Conservation (phyloP, 345 rosid genomes). For the Melaleuca alternifolia region DNA sequence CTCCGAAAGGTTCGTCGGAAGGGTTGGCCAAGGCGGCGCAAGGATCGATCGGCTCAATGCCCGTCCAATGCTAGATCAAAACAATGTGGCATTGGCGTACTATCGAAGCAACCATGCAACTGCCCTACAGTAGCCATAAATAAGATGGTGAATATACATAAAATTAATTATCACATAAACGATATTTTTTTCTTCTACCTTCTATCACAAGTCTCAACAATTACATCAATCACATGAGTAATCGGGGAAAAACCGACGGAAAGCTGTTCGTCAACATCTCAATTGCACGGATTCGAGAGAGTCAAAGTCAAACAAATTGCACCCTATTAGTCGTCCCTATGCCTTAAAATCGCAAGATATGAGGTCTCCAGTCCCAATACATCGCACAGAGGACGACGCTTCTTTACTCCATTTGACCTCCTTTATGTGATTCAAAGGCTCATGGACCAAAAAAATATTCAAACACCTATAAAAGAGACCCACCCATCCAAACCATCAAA, state of each 20-base stretch:
- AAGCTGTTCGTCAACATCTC: background rate
- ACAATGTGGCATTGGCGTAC: too few relatives aligned
- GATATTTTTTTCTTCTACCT: too few relatives aligned
- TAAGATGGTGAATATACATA: too few relatives aligned
- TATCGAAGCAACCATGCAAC: too few relatives aligned
- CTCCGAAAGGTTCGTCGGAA: too few relatives aligned
- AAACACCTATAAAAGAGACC: background rate
- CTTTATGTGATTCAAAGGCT: background rate
- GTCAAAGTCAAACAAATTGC: background rate
- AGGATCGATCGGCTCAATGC: too few relatives aligned
- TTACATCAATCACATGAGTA: background rate
- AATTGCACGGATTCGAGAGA: background rate
- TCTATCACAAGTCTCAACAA: background rate
- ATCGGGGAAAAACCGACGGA: background rate
- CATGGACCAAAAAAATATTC: background rate
- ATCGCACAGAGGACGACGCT: background rate
- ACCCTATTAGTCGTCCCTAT: background rate
- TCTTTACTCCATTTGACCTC: background rate
- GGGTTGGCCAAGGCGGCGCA: too few relatives aligned
- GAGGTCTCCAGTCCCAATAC: background rate
- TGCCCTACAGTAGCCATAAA: too few relatives aligned
- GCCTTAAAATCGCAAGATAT: background rate
- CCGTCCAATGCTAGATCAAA: too few relatives aligned
- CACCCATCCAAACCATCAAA: background rate
- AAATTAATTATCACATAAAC: too few relatives aligned